Evolutionary conservation across 805 yeast genomes (phyloP).

Genomic region (Schizosaccharomyces cryophilus): DNA sequence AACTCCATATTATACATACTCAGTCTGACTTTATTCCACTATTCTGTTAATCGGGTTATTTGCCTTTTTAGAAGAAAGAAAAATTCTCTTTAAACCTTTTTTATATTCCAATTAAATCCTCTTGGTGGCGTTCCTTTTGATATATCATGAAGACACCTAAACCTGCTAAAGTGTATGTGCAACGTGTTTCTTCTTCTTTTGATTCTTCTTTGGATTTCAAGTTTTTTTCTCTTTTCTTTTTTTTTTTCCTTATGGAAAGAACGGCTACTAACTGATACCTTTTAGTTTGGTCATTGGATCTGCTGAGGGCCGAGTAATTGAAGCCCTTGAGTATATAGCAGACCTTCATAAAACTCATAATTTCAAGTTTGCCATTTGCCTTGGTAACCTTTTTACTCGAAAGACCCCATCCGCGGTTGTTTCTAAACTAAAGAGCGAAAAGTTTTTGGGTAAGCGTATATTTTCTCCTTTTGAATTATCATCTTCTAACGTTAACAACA

Average conservation of each 20-base stretch:
- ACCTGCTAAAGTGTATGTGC: too few species aligned
- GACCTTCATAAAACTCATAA: slow-evolving; percentile 7
- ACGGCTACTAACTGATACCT: background rate
- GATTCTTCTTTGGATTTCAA: too few species aligned
- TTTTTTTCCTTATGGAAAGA: background rate
- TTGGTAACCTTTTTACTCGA: slow-evolving; percentile 6
- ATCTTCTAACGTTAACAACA: background rate
- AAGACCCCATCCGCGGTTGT: slow-evolving; percentile 2
- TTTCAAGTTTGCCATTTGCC: slow-evolving; percentile 7
- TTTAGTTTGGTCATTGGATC: slow-evolving; percentile 7
- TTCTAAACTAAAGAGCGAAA: slow-evolving; percentile 3
- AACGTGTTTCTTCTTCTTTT: too few species aligned
- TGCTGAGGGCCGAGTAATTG: slow-evolving; percentile 3
- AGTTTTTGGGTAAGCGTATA: slow-evolving; percentile 4
- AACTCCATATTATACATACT: too few species aligned
- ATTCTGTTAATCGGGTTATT: too few species aligned
- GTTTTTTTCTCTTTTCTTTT: too few species aligned
- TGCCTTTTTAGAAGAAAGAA: too few species aligned
- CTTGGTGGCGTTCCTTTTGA: too few species aligned
- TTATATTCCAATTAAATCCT: too few species aligned
- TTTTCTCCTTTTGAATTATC: slow-evolving; percentile 1
- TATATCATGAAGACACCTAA: too few species aligned
- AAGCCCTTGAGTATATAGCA: slow-evolving; percentile 5
- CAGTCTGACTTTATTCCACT: too few species aligned
- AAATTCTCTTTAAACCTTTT: too few species aligned